Percentiles rank a stretch among this genome's conserved stretches.
Evolutionary conservation across 805 yeast species (phyloP).

Genomic region (Saccharomyces jurei): DNA sequence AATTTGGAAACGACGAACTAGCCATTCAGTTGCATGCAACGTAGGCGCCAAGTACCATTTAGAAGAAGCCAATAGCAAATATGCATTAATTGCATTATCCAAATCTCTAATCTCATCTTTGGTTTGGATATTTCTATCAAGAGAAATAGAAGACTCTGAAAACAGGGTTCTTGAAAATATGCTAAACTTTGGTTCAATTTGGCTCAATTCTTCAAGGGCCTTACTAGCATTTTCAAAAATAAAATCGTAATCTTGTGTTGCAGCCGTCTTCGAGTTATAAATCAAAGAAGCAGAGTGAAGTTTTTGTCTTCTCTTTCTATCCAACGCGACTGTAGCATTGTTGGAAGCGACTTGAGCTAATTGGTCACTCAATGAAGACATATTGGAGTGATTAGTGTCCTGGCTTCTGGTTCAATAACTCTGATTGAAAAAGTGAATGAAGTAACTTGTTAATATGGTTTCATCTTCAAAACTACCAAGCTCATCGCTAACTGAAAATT

Average conservation of each 20-base stretch:
- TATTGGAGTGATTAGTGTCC: slow-evolving; percentile 1
- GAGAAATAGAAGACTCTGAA: slow-evolving; percentile 66
- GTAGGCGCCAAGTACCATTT: slow-evolving; percentile 71
- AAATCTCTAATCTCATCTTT: slow-evolving; percentile 69
- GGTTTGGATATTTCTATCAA: slow-evolving; percentile 78
- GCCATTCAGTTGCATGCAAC: slow-evolving; percentile 85
- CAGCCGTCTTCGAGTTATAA: slow-evolving; percentile 79
- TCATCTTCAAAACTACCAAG: neutral
- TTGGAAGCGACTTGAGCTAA: slow-evolving; percentile 58
- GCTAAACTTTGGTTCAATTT: slow-evolving; percentile 66
- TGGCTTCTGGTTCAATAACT: neutral
- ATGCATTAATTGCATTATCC: slow-evolving; percentile 66
- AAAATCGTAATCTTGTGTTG: slow-evolving; percentile 87
- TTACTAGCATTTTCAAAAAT: slow-evolving; percentile 65
- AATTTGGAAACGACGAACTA: slow-evolving; percentile 80
- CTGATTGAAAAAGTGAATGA: neutral
- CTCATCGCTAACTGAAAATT: slow-evolving; percentile 1
- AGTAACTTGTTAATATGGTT: neutral
- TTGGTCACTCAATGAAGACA: slow-evolving; percentile 74
- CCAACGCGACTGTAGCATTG: slow-evolving; percentile 67
- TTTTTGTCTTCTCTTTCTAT: slow-evolving; percentile 78
- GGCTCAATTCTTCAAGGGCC: slow-evolving; percentile 64
- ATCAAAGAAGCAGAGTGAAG: slow-evolving; percentile 83
- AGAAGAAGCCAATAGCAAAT: slow-evolving; percentile 66
- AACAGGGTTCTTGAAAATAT: slow-evolving; percentile 67